Conservation (phyloP, 768 basidiomycete species). For the Phylloporus sp. region DNA sequence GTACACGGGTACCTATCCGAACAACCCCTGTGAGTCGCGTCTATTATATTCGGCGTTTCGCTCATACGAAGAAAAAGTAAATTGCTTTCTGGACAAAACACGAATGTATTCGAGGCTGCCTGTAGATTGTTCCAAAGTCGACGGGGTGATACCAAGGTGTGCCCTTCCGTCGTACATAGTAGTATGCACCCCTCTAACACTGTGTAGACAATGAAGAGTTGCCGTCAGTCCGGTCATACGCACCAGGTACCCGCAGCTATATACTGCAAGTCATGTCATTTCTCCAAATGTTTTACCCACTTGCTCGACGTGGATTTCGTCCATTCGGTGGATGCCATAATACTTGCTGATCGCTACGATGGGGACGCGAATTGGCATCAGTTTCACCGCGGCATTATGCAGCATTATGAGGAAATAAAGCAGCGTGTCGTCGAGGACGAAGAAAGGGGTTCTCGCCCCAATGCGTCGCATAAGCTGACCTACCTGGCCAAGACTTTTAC, state of each 20-base stretch:
- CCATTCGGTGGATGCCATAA: constrained; percentile 36
- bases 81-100: constrained; percentile 17
- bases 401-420: constrained; percentile 12
- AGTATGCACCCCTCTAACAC: neutral
- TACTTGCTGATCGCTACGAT: constrained; percentile 14
- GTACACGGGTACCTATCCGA: constrained; percentile 13
- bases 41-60: neutral
- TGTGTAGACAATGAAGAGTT: constrained; percentile 16
- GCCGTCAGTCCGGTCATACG: constrained; percentile 16
- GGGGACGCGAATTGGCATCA: constrained; percentile 33
- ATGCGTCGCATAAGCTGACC: constrained; percentile 35
- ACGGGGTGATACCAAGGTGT: constrained; percentile 13
- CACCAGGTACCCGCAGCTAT: constrained; percentile 24
- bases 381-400: constrained; percentile 22
- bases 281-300: constrained; percentile 34
- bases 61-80: constrained; percentile 18
- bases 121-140: constrained; percentile 22
- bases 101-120: constrained; percentile 33
- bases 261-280: constrained; percentile 36
- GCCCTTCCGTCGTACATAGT: neutral
- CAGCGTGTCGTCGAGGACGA: constrained; percentile 28
- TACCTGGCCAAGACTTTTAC: constrained; percentile 45
- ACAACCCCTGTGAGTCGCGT: constrained; percentile 20
- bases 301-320: constrained; percentile 29
- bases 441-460: constrained; percentile 32